These are phyloP conservation scores for Stemphylium vesicarium DNA, from an alignment of 2,329 filamentous ascomycete species.

Conservation along the genomic window DNA sequence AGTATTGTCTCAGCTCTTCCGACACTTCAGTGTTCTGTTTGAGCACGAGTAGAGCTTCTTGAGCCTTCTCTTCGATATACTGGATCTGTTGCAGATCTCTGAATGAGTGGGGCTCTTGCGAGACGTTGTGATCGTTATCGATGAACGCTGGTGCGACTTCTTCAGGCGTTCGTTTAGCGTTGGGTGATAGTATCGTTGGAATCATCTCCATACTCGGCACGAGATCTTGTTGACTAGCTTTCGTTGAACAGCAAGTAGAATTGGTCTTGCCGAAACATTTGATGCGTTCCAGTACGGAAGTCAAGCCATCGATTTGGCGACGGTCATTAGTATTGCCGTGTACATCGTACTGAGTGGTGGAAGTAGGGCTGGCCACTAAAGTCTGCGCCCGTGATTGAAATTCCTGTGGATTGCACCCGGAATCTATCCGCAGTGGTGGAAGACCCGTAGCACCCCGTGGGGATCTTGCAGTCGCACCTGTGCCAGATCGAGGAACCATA, in stretches of 20 bases:
- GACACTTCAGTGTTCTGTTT: conserved; percentile 44
- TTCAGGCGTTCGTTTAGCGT: background rate
- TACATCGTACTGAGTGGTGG: background rate
- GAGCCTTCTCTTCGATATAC: conserved; percentile 46
- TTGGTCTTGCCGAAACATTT: background rate
- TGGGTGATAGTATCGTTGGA: background rate
- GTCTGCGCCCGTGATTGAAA: background rate
- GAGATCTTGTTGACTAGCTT: background rate
- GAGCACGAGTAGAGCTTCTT: conserved; percentile 43
- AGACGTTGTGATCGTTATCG: background rate
- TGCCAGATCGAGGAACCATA: background rate
- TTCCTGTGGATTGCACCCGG: no score
- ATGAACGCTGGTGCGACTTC: background rate
- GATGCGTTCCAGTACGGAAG: background rate
- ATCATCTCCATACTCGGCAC: no score
- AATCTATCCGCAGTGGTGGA: background rate
- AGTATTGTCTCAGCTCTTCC: conserved; percentile 22
- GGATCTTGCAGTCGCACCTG: background rate
- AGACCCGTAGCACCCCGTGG: background rate
- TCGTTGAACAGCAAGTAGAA: background rate
- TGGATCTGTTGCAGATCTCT: conserved; percentile 44
- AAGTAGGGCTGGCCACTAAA: background rate
- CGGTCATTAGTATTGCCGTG: background rate
- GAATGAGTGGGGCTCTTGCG: conserved; percentile 33
- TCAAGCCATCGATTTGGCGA: background rate